Evolutionary conservation across 257 asterid genomes (phyloP).

Genomic region (Buddleja alternifolia): DNA sequence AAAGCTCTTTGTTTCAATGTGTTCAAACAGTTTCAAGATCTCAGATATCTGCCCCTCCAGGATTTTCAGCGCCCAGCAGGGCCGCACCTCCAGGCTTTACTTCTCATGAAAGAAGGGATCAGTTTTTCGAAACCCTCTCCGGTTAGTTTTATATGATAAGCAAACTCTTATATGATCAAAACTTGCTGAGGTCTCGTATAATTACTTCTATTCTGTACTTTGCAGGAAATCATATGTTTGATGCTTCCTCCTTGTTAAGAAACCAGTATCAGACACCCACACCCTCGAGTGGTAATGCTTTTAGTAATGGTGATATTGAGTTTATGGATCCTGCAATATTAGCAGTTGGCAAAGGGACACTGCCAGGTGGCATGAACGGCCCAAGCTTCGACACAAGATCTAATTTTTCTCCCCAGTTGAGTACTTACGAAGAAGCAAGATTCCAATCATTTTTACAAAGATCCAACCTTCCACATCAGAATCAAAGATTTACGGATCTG

Average conservation of each 20-base stretch:
- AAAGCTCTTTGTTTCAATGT: slow-evolving; percentile 22
- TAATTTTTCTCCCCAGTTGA: slow-evolving; percentile 63
- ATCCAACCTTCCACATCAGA: slow-evolving; percentile 70
- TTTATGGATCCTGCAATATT: slow-evolving; percentile 97
- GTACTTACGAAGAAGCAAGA: slow-evolving; percentile 65
- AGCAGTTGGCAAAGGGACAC: slow-evolving; percentile 92
- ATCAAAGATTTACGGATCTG: slow-evolving; percentile 57
- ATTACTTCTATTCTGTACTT: slow-evolving; percentile 16
- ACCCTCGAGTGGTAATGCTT: slow-evolving; percentile 49
- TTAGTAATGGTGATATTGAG: slow-evolving; percentile 69
- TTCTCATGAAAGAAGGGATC: slow-evolving; percentile 71
- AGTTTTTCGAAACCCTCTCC: slow-evolving; percentile 45
- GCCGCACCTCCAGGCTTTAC: slow-evolving; percentile 94
- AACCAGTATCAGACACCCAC: slow-evolving; percentile 65
- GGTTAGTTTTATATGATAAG: slow-evolving; percentile 47
- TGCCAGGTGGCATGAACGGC: slow-evolving; percentile 59
- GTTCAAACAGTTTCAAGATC: slow-evolving; percentile 72
- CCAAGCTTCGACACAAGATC: slow-evolving; percentile 62
- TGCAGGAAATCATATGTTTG: slow-evolving; percentile 69
- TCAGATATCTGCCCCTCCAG: slow-evolving; percentile 94
- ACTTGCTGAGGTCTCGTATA: not conserved
- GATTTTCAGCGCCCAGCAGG: slow-evolving; percentile 77
- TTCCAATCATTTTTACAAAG: slow-evolving; percentile 67
- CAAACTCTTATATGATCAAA: not conserved
- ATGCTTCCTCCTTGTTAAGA: slow-evolving; percentile 52